Percentiles rank a stretch among this genome's conserved stretches.
Evolutionary conservation across 2,329 filamentous ascomycete genomes (phyloP).

Genomic region (Ophiostoma montium): DNA sequence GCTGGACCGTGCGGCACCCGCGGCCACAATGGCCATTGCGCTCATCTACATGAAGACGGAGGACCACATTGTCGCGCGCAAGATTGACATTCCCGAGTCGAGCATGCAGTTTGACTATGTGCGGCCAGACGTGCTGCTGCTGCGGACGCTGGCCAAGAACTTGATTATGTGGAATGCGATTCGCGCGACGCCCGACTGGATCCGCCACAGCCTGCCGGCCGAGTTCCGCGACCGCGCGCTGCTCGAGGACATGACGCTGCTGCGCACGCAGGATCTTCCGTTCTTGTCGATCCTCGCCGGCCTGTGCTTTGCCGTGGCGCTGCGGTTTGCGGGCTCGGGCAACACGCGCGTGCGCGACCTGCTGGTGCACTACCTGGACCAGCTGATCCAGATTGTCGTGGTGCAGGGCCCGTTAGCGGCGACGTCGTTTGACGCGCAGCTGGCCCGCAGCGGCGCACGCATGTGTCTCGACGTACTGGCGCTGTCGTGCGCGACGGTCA

Average conservation of each 20-base stretch:
- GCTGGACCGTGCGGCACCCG: constrained; percentile 81
- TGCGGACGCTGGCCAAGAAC: constrained; percentile 79
- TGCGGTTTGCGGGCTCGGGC: constrained; percentile 62
- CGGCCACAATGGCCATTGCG: constrained; percentile 78
- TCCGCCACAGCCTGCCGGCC: constrained; percentile 56
- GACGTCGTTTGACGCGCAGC: constrained; percentile 62
- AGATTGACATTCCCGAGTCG: constrained; percentile 87
- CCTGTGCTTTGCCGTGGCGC: constrained; percentile 65
- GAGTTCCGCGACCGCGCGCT: constrained; percentile 50
- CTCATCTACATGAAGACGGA: constrained; percentile 97
- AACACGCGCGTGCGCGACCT: constrained; percentile 62
- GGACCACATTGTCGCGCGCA: constrained; percentile 70
- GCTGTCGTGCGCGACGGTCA: constrained; percentile 71
- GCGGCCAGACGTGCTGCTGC: constrained; percentile 77
- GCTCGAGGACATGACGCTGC: constrained; percentile 42
- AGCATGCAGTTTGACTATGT: constrained; percentile 89
- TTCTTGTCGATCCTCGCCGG: constrained; percentile 89
- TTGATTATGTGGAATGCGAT: constrained; percentile 88
- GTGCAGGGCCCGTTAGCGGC: constrained; percentile 31
- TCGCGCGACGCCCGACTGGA: constrained; percentile 58
- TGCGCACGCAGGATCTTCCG: constrained; percentile 73
- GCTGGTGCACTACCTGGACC: constrained; percentile 69
- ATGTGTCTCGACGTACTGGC: constrained; percentile 87
- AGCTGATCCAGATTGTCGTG: constrained; percentile 61
- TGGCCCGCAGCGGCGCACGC: constrained; percentile 67